These are phyloP conservation scores for Onygenales sp. DNA, from an alignment of 2,329 filamentous ascomycete genomes.

Conservation along the genomic window DNA sequence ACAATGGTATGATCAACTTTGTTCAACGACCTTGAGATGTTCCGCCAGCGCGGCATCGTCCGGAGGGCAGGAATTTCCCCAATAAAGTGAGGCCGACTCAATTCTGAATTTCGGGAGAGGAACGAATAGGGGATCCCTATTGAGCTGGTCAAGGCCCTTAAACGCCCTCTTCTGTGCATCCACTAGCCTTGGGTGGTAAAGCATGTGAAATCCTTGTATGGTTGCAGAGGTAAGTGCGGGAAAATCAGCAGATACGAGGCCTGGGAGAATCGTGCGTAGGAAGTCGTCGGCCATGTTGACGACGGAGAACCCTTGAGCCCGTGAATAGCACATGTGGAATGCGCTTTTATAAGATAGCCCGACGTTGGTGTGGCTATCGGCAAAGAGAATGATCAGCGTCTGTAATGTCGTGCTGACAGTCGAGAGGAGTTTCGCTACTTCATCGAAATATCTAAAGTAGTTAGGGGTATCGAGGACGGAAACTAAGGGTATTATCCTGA, in stretches of 20 bases:
- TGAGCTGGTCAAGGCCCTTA: too few species aligned
- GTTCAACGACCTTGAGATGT: too few species aligned
- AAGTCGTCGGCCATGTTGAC: background rate
- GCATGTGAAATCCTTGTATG: background rate
- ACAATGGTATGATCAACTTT: too few species aligned
- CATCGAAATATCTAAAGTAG: slow-evolving; percentile 3
- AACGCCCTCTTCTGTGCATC: too few species aligned
- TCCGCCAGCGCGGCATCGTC: too few species aligned
- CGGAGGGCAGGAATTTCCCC: too few species aligned
- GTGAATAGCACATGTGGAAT: background rate
- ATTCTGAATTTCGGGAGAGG: too few species aligned
- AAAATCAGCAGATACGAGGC: background rate
- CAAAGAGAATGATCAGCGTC: slow-evolving; percentile 4
- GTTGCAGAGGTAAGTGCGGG: background rate
- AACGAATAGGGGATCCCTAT: too few species aligned
- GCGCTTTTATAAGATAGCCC: background rate
- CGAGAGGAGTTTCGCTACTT: slow-evolving; percentile 1
- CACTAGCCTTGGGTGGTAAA: too few species aligned
- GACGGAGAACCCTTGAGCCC: background rate
- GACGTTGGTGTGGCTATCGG: background rate
- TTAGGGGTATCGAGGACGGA: background rate
- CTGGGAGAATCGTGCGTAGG: background rate
- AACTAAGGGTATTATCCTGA: slow-evolving; percentile 1
- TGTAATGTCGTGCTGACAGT: background rate
- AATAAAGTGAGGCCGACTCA: too few species aligned